Evolutionary conservation across 495 filamentous ascomycete genomes (phyloP).

Genomic region (Penicillium macrosclerotiorum): DNA sequence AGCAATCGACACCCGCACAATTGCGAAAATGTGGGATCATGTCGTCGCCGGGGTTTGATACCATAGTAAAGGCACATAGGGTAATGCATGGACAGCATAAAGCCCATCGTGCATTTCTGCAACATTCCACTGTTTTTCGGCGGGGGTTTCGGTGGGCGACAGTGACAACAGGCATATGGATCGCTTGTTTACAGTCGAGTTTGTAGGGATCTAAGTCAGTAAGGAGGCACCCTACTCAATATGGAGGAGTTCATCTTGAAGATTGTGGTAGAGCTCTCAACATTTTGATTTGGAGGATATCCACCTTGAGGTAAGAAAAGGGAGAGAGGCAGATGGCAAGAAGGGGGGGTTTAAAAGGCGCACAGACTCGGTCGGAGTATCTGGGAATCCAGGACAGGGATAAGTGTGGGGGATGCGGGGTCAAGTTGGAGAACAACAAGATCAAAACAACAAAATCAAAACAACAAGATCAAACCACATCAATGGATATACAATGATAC

Average conservation of each 20-base stretch:
- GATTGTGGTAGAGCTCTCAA: not conserved
- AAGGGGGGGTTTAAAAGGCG: not conserved
- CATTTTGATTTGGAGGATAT: not conserved
- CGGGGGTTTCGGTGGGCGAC: too few species aligned
- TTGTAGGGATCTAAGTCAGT: too few species aligned
- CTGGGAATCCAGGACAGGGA: not conserved
- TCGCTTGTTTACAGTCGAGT: too few species aligned
- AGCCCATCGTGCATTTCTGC: too few species aligned
- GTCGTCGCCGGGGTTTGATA: slow-evolving; percentile 34
- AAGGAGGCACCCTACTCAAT: too few species aligned
- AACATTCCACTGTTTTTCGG: too few species aligned
- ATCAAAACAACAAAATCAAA: too few species aligned
- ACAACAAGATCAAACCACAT: too few species aligned
- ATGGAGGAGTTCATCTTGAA: too few species aligned
- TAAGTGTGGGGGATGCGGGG: not conserved
- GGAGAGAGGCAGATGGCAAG: not conserved
- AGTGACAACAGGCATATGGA: too few species aligned
- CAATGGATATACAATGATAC: too few species aligned
- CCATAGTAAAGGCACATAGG: slow-evolving; percentile 2
- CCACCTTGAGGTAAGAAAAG: not conserved
- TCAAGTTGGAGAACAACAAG: too few species aligned
- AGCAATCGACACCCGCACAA: slow-evolving; percentile 34
- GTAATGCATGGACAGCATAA: not conserved
- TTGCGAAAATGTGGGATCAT: slow-evolving; percentile 19
- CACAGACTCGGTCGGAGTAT: slow-evolving; percentile 2